phyloP scores from a whole-genome alignment of 495 filamentous ascomycete genomes.

The Symbiotaphrina buchneri region DNA sequence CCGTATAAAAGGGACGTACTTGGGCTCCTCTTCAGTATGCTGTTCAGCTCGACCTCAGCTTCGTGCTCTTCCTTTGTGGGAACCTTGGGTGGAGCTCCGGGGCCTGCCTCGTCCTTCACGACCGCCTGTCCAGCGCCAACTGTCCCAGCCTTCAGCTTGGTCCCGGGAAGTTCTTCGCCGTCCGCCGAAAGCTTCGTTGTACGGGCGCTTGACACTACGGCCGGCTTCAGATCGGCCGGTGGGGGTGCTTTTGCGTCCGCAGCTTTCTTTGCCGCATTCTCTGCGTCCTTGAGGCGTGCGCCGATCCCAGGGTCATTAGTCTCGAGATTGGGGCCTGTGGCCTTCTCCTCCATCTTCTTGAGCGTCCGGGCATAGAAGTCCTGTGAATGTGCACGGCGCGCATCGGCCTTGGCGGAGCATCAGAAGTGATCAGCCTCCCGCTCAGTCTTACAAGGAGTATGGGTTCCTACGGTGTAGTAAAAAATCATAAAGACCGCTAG shows the following conservation, averaged over 20 bases:
- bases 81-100: background rate
- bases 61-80: slow-evolving; percentile 27
- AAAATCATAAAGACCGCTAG: background rate
- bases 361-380: slow-evolving; percentile 20
- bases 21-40: slow-evolving; percentile 59
- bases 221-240: slow-evolving; percentile 5
- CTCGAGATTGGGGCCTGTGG: slow-evolving; percentile 24
- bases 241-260: slow-evolving; percentile 7
- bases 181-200: slow-evolving; percentile 8
- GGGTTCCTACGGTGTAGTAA: slow-evolving; percentile 8
- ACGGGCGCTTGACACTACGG: slow-evolving; percentile 1
- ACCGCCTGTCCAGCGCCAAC: slow-evolving; percentile 7
- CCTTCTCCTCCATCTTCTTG: slow-evolving; percentile 31
- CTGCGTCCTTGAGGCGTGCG: slow-evolving; percentile 18
- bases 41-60: slow-evolving; percentile 39
- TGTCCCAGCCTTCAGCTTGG: slow-evolving; percentile 18
- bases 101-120: slow-evolving; percentile 16
- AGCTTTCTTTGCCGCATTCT: slow-evolving; percentile 12
- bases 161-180: slow-evolving; percentile 38
- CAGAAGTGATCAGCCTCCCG: background rate
- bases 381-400: slow-evolving; percentile 17
- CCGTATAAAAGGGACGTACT: slow-evolving; percentile 27
- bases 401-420: slow-evolving; percentile 3
- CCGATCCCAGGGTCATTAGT: slow-evolving; percentile 11
- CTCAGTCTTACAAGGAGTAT: slow-evolving; percentile 4